A percentile compares a stretch with the other conserved stretches of the same genome.
These are phyloP conservation scores for Isatis lusitanica DNA, from an alignment of 441 rosid genomes.

Conservation along the genomic window DNA sequence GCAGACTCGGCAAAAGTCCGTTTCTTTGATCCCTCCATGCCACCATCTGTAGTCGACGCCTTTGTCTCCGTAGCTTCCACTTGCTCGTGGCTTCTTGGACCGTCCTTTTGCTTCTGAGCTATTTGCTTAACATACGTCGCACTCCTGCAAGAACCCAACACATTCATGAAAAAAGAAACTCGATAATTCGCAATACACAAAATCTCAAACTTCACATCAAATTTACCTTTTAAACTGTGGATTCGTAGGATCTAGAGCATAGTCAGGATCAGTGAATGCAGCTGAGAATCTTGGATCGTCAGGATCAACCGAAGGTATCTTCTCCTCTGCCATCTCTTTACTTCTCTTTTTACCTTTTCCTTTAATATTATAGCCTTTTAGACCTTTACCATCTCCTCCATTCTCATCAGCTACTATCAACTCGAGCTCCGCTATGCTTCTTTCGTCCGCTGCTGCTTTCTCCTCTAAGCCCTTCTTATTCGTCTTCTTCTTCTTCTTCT, in stretches of 20 bases:
- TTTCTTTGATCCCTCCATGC: conserved; percentile 39
- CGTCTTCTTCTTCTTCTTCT: conserved; percentile 46
- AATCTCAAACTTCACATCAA: neutral
- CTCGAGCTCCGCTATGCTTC: conserved; percentile 84
- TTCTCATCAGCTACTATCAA: conserved; percentile 77
- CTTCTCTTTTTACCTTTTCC: conserved; percentile 60
- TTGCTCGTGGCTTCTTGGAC: conserved; percentile 27
- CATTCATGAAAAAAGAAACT: neutral
- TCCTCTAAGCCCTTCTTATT: conserved; percentile 32
- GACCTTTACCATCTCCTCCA: conserved; percentile 54
- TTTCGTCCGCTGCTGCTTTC: conserved; percentile 48
- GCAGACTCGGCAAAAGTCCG: conserved; percentile 47
- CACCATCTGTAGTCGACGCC: conserved; percentile 22
- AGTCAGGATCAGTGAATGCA: conserved; percentile 54
- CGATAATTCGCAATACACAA: neutral
- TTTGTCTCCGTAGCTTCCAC: conserved; percentile 25
- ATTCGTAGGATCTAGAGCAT: conserved; percentile 90
- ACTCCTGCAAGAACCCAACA: conserved; percentile 52
- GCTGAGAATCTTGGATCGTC: conserved; percentile 75
- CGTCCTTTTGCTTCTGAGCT: conserved; percentile 51
- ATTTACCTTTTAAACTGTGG: conserved; percentile 89
- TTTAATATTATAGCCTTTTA: conserved; percentile 79
- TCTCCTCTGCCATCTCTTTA: conserved; percentile 54
- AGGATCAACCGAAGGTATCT: conserved; percentile 58
- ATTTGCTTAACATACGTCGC: conserved; percentile 79